Conservation (phyloP, 805 yeast species). For the Lipomyces yamadae region DNA sequence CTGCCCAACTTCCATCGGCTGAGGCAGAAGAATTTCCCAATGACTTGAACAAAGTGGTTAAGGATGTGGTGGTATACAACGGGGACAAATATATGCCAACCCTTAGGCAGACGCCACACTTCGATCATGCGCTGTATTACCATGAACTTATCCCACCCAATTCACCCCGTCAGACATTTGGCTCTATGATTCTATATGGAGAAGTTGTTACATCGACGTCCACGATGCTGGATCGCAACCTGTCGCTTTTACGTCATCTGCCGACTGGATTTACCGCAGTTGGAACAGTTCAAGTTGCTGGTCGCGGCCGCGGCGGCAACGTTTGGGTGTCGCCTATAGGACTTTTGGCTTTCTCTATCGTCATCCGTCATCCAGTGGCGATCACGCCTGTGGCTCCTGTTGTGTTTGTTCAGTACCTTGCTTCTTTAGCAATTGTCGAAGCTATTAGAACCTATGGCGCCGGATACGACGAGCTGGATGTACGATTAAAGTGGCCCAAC, state of each 20-base stretch:
- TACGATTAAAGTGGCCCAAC: constrained; percentile 94
- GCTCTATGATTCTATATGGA: constrained; percentile 71
- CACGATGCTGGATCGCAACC: constrained; percentile 75
- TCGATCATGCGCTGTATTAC: constrained; percentile 65
- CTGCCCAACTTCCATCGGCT: constrained; percentile 20
- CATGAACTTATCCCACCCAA: constrained; percentile 33
- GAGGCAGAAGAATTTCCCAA: constrained; percentile 46
- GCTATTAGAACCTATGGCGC: constrained; percentile 67
- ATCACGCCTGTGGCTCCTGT: constrained; percentile 55
- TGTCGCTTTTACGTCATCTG: constrained; percentile 57
- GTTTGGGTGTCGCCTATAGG: constrained; percentile 96
- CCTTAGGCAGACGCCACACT: constrained; percentile 64
- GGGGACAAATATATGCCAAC: constrained; percentile 52
- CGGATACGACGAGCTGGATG: constrained; percentile 76
- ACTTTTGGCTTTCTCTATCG: constrained; percentile 78
- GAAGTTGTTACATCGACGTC: constrained; percentile 92
- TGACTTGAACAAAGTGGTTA: constrained; percentile 62
- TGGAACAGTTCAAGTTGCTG: constrained; percentile 86
- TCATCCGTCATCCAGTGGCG: constrained; percentile 59
- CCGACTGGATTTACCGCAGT: constrained; percentile 72
- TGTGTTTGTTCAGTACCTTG: constrained; percentile 84
- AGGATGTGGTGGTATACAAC: constrained; percentile 58
- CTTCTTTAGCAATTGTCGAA: constrained; percentile 80
- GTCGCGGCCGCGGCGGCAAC: constrained; percentile 94
- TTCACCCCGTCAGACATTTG: constrained; percentile 45